Percentiles rank a stretch among this genome's conserved stretches.
phyloP scores from a whole-genome alignment of 805 yeast species.

The Candida arabinofermentans region DNA sequence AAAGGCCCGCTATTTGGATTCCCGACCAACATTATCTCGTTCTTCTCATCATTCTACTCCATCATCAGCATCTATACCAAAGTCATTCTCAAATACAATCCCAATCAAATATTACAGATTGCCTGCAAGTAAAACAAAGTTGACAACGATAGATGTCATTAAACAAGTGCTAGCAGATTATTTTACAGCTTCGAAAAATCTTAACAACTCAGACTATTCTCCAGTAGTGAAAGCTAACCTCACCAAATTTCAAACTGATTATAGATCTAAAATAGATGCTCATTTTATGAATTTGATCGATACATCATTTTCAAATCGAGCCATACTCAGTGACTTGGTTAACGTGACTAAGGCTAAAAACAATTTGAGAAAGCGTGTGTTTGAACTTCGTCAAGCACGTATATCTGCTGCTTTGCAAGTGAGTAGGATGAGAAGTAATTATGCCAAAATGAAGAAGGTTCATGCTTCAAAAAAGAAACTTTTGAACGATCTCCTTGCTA shows the following conservation, averaged over 20 bases:
- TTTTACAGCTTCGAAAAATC: conserved; percentile 10
- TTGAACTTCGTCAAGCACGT: conserved; percentile 26
- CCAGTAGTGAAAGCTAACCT: not conserved
- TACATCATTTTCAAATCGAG: conserved; percentile 32
- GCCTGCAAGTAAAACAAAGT: conserved; percentile 25
- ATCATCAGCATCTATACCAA: too few relatives aligned
- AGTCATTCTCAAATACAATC: conserved; percentile 5
- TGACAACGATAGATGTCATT: conserved; percentile 32
- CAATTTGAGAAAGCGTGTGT: conserved; percentile 27
- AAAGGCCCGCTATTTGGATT: not conserved
- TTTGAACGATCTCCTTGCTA: conserved; percentile 12
- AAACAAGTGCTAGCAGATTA: conserved; percentile 29
- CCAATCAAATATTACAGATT: conserved; percentile 24
- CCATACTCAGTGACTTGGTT: conserved; percentile 27
- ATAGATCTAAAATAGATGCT: conserved; percentile 18
- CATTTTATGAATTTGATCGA: conserved; percentile 34
- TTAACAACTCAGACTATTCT: not conserved
- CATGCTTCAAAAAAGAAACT: conserved; percentile 12
- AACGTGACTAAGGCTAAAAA: conserved; percentile 28
- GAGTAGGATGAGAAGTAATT: conserved; percentile 17
- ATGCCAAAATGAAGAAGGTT: conserved; percentile 9
- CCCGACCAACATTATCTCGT: not conserved
- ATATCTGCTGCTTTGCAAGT: conserved; percentile 17
- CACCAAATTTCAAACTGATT: conserved; percentile 15
- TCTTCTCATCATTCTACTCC: not conserved